These are phyloP conservation scores for Kodamaea plutei DNA, from an alignment of 1,139 yeast species.

Conservation along the genomic window DNA sequence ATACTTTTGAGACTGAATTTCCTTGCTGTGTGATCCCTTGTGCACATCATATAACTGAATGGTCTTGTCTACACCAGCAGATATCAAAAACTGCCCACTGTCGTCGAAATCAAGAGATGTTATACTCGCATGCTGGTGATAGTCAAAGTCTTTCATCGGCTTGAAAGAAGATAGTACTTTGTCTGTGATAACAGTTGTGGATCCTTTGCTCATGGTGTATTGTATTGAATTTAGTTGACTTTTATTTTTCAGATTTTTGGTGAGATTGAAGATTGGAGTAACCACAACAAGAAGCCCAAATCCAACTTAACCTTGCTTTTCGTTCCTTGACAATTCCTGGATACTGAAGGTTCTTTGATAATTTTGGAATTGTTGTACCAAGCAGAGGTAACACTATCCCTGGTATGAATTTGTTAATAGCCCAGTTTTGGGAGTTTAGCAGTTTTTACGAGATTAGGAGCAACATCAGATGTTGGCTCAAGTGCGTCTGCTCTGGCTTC, in stretches of 20 bases:
- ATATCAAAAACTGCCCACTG: conserved; percentile 71
- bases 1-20: conserved; percentile 80
- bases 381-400: too few species aligned
- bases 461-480: too few species aligned
- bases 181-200: conserved; percentile 33
- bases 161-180: conserved; percentile 44
- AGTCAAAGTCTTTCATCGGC: conserved; percentile 56
- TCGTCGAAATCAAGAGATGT: conserved; percentile 87
- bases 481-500: too few species aligned
- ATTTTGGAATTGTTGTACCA: too few species aligned
- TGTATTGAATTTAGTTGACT: too few species aligned
- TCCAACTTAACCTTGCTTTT: conserved; percentile 1
- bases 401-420: too few species aligned
- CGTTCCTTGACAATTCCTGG: too few species aligned
- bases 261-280: conserved; percentile 1
- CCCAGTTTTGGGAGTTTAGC: too few species aligned
- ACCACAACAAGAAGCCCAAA: conserved; percentile 1
- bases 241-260: too few species aligned
- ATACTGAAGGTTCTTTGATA: too few species aligned
- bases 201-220: conserved; percentile 12
- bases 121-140: conserved; percentile 55
- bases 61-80: conserved; percentile 79
- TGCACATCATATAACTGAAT: conserved; percentile 80
- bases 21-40: conserved; percentile 61
- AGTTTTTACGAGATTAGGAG: too few species aligned